Evolutionary conservation across 2,329 filamentous ascomycete genomes (phyloP).

Genomic region (Verticillium alfalfae): DNA sequence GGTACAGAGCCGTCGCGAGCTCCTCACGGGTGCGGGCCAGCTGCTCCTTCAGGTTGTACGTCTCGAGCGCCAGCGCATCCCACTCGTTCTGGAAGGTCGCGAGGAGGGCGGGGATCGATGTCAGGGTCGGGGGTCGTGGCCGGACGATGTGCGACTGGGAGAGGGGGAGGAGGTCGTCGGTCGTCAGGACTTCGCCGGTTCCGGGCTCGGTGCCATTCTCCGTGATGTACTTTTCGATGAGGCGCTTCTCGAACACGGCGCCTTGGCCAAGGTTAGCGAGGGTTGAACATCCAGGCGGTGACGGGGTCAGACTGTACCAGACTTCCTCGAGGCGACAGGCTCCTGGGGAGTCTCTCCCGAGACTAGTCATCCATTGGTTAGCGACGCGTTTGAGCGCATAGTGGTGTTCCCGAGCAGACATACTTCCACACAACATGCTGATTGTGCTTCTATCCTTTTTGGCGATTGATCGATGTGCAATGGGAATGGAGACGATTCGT

Average conservation of each 20-base stretch:
- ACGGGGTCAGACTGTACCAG: constrained; percentile 53
- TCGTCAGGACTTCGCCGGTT: constrained; percentile 75
- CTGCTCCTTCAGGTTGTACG: constrained; percentile 85
- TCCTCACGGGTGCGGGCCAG: constrained; percentile 87
- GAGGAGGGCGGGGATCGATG: constrained; percentile 91
- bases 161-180: constrained; percentile 82
- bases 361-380: constrained; percentile 49
- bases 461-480: not conserved
- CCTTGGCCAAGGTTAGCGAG: constrained; percentile 43
- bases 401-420: constrained; percentile 12
- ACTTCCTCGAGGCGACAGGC: constrained; percentile 92
- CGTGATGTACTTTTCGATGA: constrained; percentile 91
- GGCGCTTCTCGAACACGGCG: constrained; percentile 86
- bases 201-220: constrained; percentile 91
- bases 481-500: not conserved
- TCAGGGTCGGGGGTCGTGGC: constrained; percentile 86
- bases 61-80: constrained; percentile 89
- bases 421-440: constrained; percentile 28
- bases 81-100: constrained; percentile 97
- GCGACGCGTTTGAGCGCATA: not conserved
- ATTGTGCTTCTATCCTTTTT: not conserved
- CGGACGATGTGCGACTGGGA: constrained; percentile 79
- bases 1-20: constrained; percentile 87
- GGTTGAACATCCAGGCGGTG: constrained; percentile 3
- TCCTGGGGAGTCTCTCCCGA: constrained; percentile 94